Percentiles rank a stretch among this genome's conserved stretches.
phyloP scores from a whole-genome alignment of 306 rosid species.

The Trichosanthes cucumerina region DNA sequence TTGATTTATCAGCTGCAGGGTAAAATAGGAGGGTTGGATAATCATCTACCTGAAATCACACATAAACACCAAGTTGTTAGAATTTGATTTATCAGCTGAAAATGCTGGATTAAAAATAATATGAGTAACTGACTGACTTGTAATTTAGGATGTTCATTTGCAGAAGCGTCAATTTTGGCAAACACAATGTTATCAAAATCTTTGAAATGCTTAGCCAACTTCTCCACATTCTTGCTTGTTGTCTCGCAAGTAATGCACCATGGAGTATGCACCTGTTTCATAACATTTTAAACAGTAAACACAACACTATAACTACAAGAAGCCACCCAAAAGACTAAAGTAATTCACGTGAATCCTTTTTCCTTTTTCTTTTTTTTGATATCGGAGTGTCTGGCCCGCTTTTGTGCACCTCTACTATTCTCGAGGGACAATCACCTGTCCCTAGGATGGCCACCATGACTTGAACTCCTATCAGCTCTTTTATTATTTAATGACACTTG shows the following conservation, averaged over 20 bases:
- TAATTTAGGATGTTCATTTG: conserved; percentile 79
- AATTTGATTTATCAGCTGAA: background rate
- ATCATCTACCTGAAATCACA: conserved; percentile 46
- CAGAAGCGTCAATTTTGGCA: conserved; percentile 65
- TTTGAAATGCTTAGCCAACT: conserved; percentile 86
- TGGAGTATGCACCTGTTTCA: conserved; percentile 69
- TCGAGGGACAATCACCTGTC: too few species aligned
- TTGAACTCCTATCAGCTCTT: too few species aligned
- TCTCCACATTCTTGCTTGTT: conserved; percentile 70
- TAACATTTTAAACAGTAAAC: background rate
- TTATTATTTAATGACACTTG: too few species aligned
- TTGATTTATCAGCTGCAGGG: conserved; percentile 47
- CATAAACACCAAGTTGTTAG: background rate
- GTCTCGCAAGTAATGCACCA: conserved; percentile 87
- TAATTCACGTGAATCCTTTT: too few species aligned
- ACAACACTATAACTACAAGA: background rate
- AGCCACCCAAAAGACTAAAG: background rate
- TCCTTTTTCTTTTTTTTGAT: too few species aligned
- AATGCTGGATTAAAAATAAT: background rate
- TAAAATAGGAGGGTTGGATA: conserved; percentile 71
- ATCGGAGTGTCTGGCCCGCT: too few species aligned
- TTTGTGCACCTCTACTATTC: too few species aligned
- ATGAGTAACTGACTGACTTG: conserved; percentile 31
- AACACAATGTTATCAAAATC: conserved; percentile 47
- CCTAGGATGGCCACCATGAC: too few species aligned